phyloP scores from a whole-genome alignment of 805 yeast genomes.

The Saccharomycopsis synnaedendra region DNA sequence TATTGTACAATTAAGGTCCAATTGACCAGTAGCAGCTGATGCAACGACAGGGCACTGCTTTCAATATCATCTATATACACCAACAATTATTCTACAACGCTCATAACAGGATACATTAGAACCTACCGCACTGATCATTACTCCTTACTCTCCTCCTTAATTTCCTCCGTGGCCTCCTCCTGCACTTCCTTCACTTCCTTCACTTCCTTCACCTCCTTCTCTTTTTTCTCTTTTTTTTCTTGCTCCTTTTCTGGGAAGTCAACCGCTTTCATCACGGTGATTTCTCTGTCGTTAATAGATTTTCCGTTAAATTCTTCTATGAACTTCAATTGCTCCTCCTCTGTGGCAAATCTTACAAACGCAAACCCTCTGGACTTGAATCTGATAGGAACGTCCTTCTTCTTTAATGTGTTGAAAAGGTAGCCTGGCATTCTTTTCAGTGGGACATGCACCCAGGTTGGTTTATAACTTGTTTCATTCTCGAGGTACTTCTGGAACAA shows the following conservation, averaged over 20 bases:
- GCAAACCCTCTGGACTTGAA: constrained; percentile 51
- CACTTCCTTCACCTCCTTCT: constrained; percentile 9
- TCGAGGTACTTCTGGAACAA: constrained; percentile 35
- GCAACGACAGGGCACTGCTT: too few species aligned
- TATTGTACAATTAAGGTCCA: too few species aligned
- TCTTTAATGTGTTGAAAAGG: constrained; percentile 32
- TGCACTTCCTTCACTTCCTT: constrained; percentile 2
- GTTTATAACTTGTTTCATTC: constrained; percentile 27
- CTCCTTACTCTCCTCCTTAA: too few species aligned
- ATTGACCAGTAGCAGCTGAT: too few species aligned
- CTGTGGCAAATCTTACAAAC: constrained; percentile 44
- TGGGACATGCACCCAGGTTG: constrained; percentile 52
- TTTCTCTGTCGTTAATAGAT: constrained; percentile 50
- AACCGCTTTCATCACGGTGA: constrained; percentile 64
- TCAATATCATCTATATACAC: too few species aligned
- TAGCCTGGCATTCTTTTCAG: constrained; percentile 33
- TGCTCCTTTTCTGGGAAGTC: constrained; percentile 29
- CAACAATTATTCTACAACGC: too few species aligned
- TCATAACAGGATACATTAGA: too few species aligned
- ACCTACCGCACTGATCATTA: too few species aligned
- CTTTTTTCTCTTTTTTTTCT: constrained; percentile 17
- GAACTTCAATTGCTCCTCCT: constrained; percentile 50
- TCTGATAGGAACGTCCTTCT: constrained; percentile 34
- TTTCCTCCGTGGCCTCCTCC: neutral
- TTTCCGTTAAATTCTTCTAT: constrained; percentile 58